These are phyloP conservation scores for Botrytis paeoniae DNA, from an alignment of 2,329 filamentous ascomycete genomes.

Conservation along the genomic window DNA sequence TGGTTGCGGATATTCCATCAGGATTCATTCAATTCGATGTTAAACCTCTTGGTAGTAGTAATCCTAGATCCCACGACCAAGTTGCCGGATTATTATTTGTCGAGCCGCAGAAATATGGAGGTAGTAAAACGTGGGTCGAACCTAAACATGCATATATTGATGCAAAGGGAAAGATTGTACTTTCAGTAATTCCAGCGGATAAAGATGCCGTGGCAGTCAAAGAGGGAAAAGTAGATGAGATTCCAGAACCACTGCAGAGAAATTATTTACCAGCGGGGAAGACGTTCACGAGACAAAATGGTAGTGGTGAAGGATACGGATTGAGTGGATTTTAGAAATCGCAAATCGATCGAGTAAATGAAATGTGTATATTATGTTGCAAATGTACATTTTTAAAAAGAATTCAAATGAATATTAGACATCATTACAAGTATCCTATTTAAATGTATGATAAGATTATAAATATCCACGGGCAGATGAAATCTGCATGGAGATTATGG, in stretches of 20 bases:
- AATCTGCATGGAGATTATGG: neutral
- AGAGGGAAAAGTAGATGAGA: constrained; percentile 30
- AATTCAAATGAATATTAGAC: neutral
- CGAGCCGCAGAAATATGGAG: constrained; percentile 35
- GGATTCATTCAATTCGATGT: constrained; percentile 17
- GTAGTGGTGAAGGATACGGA: constrained; percentile 14
- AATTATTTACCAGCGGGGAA: neutral
- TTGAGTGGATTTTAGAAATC: neutral
- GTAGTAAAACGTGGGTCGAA: constrained; percentile 35
- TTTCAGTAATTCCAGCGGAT: constrained; percentile 31
- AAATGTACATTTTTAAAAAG: constrained; percentile 6
- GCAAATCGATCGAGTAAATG: neutral
- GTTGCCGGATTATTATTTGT: constrained; percentile 29
- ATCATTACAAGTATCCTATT: neutral
- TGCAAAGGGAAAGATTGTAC: constrained; percentile 32
- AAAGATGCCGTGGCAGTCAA: constrained; percentile 32
- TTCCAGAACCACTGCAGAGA: constrained; percentile 13
- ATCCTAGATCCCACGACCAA: neutral
- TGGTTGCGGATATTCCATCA: constrained; percentile 31
- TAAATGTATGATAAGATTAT: neutral
- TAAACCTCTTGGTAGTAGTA: neutral
- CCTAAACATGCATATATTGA: constrained; percentile 34
- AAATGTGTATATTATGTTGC: constrained; percentile 14
- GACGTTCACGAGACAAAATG: neutral
- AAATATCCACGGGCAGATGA: neutral